Base-by-base conservation (phyloP, 495 filamentous ascomycete species). In the Pyrenula massariospora region DNA sequence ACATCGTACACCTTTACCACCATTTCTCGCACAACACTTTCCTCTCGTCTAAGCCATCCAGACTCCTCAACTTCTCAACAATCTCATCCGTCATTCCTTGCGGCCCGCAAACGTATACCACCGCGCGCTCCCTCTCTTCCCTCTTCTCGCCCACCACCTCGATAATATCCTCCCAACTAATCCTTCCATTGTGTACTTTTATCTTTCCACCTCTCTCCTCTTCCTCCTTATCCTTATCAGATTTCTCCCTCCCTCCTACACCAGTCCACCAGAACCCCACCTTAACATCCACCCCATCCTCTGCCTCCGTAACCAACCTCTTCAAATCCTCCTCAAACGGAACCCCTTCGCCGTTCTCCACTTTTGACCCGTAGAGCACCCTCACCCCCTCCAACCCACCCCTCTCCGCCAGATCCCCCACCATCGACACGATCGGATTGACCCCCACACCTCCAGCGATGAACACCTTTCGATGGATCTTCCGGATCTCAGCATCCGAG, bases 371-470 rank as follows among this genome's bases (percentile, higher is more conserved):
- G 20, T 52, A 52, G 8, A 52, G 19, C 50, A 52, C 19, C 50
- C 50, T 52, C 8, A 8, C 5, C 50, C 22, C 50, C 50, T 24
- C 50, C 50, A 24, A 52, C 22, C 22, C 19, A 21, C 10, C 50
- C 56, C 42, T 12, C 11, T 70, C 66, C 1, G 61, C 66, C 15
- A 81, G 56, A 3, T 56, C 56, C 19, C 61, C 57, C 5, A 79
- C 58, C 68, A 80, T 81, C 58, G 68, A 73, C 36, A 77, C 68
- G 24, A 79, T 67, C 10, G 77, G 84, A 66, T 95, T 95, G 49
- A 95, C 84, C 1, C 90, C 90, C 22, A 95, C 84, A 0, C 90
- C 90, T 2, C 89, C 89, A 1, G 89, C 89, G 50, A 94, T 73
- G 47, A 95, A 82, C 0, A 92, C 77, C 1, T 84, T 74, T 54